Base-by-base conservation (phyloP, 148 eudicot genomes). In the Vaccinium macrocarpon region DNA sequence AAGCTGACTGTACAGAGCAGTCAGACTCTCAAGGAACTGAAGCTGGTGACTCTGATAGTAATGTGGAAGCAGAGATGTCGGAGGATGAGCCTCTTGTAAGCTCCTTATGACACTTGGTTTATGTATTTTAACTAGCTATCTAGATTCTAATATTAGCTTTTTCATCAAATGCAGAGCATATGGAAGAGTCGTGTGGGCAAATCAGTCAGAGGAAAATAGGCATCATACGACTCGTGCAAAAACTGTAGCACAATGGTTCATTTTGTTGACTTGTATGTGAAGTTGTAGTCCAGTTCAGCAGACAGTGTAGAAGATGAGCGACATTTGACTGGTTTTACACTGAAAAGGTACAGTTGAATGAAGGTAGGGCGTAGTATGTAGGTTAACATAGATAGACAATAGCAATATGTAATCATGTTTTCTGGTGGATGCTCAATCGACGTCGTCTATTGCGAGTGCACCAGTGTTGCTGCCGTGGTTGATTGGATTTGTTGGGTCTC, bases 81-180 rank as follows among this genome's bases (percentile, higher is more conserved):
- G 98, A 96, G 15, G 98, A 94, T 82, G 94, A 91, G 87, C 95
- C 96, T 78, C 94, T 97, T 85, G 99, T 97, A 97, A 56, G 53
- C 75, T 42, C 42, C 78, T n/a, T 74, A 16, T 83, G 68, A 14
- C 1, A 5, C 52, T n/a, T 78, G 21, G 50, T 55, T 52, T 49
- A 70, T 4, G 48, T 38, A 49, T 85, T 29, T 15, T 53, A 38
- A 6, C 61, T 16, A 27, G 62, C 42, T 71, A 10, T 79, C 56
- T 21, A 49, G 80, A 55, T 74, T 51, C 68, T 87, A 32, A 87
- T 57, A 81, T 80, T 72, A 71, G 11, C 48, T 49, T 32, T 25
- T 68, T 29, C 19, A 10, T 13, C 52, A 79, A 68, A 83, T 87
- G 92, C 93, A 94, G 98, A 88, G 92, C 64, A 78, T 74, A 32